These are phyloP conservation scores for Henckelia pumila DNA, from an alignment of 257 asterid genomes.

Conservation along the genomic window DNA sequence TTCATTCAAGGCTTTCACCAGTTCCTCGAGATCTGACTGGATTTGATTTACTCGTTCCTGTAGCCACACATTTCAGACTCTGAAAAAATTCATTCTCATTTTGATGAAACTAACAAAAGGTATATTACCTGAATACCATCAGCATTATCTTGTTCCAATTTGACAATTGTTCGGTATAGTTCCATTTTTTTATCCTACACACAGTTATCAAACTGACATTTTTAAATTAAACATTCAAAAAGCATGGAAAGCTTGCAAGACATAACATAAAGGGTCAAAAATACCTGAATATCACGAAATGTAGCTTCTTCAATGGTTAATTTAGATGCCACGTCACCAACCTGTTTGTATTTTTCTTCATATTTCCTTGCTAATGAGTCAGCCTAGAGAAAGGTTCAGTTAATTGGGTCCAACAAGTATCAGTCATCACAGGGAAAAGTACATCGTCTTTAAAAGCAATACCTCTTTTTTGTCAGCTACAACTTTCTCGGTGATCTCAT, in stretches of 20 bases:
- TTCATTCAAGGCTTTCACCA: conserved; percentile 73
- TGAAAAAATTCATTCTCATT: conserved; percentile 23
- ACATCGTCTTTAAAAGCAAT: conserved; percentile 22
- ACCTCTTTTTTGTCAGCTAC: conserved; percentile 86
- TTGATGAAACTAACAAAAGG: conserved; percentile 25
- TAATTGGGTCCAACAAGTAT: conserved; percentile 26
- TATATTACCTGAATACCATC: conserved; percentile 67
- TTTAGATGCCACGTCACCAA: conserved; percentile 92
- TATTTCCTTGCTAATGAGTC: conserved; percentile 80
- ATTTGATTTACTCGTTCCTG: conserved; percentile 75
- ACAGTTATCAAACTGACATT: conserved; percentile 19
- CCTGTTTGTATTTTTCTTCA: conserved; percentile 88
- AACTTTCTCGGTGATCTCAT: conserved; percentile 84
- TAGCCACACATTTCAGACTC: conserved; percentile 24
- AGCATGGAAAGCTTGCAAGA: conserved; percentile 21
- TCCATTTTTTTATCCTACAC: conserved; percentile 92
- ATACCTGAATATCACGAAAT: conserved; percentile 95
- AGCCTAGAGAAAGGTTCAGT: conserved; percentile 51
- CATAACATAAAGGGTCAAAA: conserved; percentile 11
- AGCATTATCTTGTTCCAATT: conserved; percentile 72
- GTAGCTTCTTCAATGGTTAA: conserved; percentile 94
- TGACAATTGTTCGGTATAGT: conserved; percentile 72
- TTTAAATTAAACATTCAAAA: conserved; percentile 26
- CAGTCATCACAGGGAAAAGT: conserved; percentile 12
- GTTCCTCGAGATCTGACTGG: conserved; percentile 81